Evolutionary conservation across 257 asterid genomes (phyloP), one percentile per base, ranked within the genome.

Genomic region (Ilex aquifolium): DNA sequence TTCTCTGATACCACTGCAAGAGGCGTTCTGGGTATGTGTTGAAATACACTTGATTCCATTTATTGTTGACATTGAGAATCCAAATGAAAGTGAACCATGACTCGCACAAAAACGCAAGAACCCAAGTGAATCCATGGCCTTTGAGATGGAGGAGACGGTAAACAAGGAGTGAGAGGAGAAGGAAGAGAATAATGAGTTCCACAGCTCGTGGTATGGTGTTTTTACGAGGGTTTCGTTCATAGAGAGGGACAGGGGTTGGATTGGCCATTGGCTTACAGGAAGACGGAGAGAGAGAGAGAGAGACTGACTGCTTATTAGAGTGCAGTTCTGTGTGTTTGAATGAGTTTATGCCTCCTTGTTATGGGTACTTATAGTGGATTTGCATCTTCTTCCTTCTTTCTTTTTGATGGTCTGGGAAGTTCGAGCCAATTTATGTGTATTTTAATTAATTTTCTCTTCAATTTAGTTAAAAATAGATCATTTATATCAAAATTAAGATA

Each of bases 81-180:
- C 83, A 77, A 31, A 55, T n/a, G 67, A 74, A 60, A 67, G 77
- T 70, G 75, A 77, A 77, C 83, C 83, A 74, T 50, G 76, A 54
- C 48, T 77, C 83, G 12, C 83, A 77, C 4, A 60, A 29, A 17
- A 77, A 63, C 13, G 79, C 79, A 9, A 77, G 36, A 1, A 74
- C 0, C 83, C 79, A 77, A 7, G 64, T 12, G 13, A 53, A 31
- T 10, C 69, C 72, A 60, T 73, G 65, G 69, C 14, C 29, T 64
- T 16, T 31, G 13, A 66, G 57, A 29, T 31, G 48, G 44, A 42
- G 13, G 39, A 77, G 62, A 42, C 83, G 74, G 29, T 77, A 77
- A 56, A 57, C 42, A 15, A 74, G 62, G 1, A 70, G 70, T 31
- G 77, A 68, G 31, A 77, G 42, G 44, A 72, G 72, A 46, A 77